Base-by-base conservation (phyloP, 208 protist species). In the Angomonas deanei region DNA sequence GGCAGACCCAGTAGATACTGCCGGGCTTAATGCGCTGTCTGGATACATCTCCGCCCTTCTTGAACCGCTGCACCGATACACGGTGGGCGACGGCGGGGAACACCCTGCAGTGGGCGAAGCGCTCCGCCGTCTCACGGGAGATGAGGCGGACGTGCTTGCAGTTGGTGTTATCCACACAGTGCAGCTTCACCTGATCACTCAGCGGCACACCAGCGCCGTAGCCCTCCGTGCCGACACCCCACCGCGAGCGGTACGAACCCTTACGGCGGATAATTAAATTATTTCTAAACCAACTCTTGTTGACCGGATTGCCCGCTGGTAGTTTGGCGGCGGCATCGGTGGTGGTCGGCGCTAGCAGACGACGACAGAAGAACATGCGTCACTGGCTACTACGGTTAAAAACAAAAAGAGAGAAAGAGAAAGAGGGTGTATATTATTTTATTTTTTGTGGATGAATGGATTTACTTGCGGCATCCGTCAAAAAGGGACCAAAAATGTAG, bases 111-210 rank as follows among this genome's bases (percentile, higher is more conserved):
- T 94, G 86, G 15, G 91, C 87, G 61, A 94, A 93, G n/a, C 87
- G 87, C 76, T 96, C 87, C 2, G 76, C 82, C 5, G 84, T 92
- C 2, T 85, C 84, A 50, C 87, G 86, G 11, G 89, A 82, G 47
- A 96, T 93, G 53, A 96, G 82, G 10, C 88, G 88, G 10, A 94
- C 84, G 68, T 96, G 91, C 66, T 93, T 92, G 72, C 91, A 96
- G 74, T 92, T 93, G 28, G 91, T 94, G 76, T 96, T 96, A 72
- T 96, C 91, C 13, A 96, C 91, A 55, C 91, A 96, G 72, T 96
- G 86, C 60, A 96, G 74, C 65, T 94, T 96, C 56, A 91, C 86
- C 64, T 92, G 88, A 52, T 94, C 86, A 54, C 84, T 90, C 32
- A 96, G 76, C 13, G 87, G 85, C 5, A 93, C 86, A 46, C 90